Base-by-base conservation (phyloP, 495 filamentous ascomycete species). In the Recurvomyces mirabilis region DNA sequence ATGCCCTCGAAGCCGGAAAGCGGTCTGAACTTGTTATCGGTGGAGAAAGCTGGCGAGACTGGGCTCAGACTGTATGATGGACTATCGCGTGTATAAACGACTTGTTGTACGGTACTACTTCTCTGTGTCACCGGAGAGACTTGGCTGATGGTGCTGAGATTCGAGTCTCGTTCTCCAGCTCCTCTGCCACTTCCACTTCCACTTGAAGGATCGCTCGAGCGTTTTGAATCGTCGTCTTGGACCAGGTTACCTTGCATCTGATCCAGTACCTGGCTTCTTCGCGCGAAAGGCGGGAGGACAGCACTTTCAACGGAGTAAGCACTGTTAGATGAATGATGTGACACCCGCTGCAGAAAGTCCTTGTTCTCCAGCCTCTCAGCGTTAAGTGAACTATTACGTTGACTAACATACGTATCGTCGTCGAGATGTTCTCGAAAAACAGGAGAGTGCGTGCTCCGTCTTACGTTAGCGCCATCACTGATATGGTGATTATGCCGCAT, bases 321-420 rank as follows among this genome's bases (percentile, higher is more conserved):
- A 35, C 32, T 38, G 34, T 15, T 21, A 17, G 30, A 48, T 4
- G 36, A 41, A 11, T 49, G 38, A 25, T 48, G 43, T n/a, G 30
- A 38, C 3, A 40, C 51, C 12, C 51, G 51, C 35, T 54, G 45
- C 17, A 54, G 41, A 21, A 54, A 54, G 2, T 41, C 41, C 30
- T 42, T 44, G 41, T 54, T 54, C 46, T 54, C 51, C 10, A 54
- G 41, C 9, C 51, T 12, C 32, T 54, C 51, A 25, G 51, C 51
- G n/a, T 54, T 47, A 28, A 47, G 28, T 3, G 45, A 40, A 28
- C 45, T 41, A 22, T 15, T 15, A 6, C 43, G 32, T 12, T 28
- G 24, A 4, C 22, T 20, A 7, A 22, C n/a, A 14, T 30, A 17
- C 3, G 15, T 10, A 17, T 46, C 42, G 10, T 52, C 43, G 23